These are phyloP conservation scores for Ramaria rubella DNA, from an alignment of 768 basidiomycete species.

Conservation along the genomic window DNA sequence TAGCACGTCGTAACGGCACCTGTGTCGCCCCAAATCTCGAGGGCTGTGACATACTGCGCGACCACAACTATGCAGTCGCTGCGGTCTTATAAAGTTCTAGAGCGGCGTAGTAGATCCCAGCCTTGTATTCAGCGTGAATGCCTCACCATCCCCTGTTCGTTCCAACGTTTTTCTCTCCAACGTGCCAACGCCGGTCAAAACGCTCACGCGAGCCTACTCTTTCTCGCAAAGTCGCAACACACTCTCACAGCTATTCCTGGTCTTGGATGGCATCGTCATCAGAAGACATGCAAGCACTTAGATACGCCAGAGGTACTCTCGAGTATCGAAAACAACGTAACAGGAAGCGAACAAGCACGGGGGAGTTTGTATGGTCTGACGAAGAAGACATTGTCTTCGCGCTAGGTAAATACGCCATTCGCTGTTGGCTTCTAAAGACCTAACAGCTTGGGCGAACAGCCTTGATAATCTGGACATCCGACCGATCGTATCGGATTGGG, in stretches of 20 bases:
- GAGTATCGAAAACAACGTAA: conserved; percentile 2
- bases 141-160: not conserved
- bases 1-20: not conserved
- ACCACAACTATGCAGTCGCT: not conserved
- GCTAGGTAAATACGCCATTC: not conserved
- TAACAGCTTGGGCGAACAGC: not conserved
- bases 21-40: not conserved
- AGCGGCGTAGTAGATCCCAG: not conserved
- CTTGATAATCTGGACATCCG: conserved; percentile 1
- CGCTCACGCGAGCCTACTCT: too few relatives aligned
- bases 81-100: not conserved
- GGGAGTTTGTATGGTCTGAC: conserved; percentile 6
- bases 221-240: too few relatives aligned
- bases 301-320: conserved; percentile 1
- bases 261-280: not conserved
- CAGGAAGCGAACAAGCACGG: conserved; percentile 2
- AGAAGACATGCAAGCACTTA: not conserved
- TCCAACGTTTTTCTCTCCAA: not conserved
- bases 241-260: not conserved
- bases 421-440: not conserved
- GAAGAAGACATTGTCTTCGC: conserved; percentile 1
- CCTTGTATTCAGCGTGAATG: not conserved
- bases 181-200: not conserved
- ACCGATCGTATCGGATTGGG: not conserved
- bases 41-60: not conserved